Evolutionary conservation across 352 stramenopile genomes (phyloP), one percentile per base, ranked within the genome.

Genomic region (Phytophthora agathidicida): DNA sequence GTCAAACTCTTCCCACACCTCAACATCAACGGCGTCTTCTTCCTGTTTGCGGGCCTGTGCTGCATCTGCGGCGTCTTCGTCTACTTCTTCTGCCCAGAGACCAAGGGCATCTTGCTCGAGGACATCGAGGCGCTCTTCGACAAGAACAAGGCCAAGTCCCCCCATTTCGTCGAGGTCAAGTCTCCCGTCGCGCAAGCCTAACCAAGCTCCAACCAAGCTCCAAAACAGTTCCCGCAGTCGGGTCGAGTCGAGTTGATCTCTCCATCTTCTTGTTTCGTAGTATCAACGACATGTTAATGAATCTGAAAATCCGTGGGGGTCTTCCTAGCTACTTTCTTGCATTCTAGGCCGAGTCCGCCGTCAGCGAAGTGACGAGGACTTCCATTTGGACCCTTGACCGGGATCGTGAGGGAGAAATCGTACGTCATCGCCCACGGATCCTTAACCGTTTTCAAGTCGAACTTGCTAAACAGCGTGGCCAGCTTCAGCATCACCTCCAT

Each of bases 401-500:
- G 39, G 24, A 46, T 67, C 28, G 65, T 73, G 28, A 83, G 35
- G 22, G 69, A 62, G 44, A 78, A 52, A 17, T 65, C 64, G 58
- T 83, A 86, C 38, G 67, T 79, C 44, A 79, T 59, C 14, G 46
- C 51, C 51, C 59, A 59, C 14, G 67, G 67, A 19, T 77, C 54
- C 33, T 80, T 43, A 2, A 81, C 55, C 1, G 58, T 80, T 33
- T 56, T 55, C 14, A 86, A 32, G 44, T 73, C 60, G 39, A 80
- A 83, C 31, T 73, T 68, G 42, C 66, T 72, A 27, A 80, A 61
- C 3, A 83, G 39, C 22, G 67, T 68, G 20, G 70, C 70, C 35
- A 86, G 44, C n/a, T 68, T 53, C 19, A 83, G 54, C 56, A 81
- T 86, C 38, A 86, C 71, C 59, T 83, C 73, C 48, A 77, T 65